A percentile compares a stretch with the other conserved stretches of the same genome.
phyloP scores from a whole-genome alignment of 129 eudicot genomes.

The Artemisia argyi region DNA sequence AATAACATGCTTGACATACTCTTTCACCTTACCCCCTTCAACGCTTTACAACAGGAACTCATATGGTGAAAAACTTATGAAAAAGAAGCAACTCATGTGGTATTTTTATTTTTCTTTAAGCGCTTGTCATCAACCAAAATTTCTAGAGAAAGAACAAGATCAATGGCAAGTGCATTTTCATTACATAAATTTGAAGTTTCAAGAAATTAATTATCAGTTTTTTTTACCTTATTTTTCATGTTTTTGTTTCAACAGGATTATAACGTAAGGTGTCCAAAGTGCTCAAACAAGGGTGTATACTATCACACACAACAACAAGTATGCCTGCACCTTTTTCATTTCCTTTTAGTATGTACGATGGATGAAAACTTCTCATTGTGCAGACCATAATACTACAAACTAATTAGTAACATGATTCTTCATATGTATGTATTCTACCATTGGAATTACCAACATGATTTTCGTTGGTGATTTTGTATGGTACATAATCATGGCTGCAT shows the following conservation, averaged over 20 bases:
- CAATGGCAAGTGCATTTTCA: slow-evolving; percentile 34
- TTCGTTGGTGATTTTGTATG: not conserved
- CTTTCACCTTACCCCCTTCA: too few relatives aligned
- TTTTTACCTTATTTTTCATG: not conserved
- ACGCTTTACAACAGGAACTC: too few relatives aligned
- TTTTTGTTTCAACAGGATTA: slow-evolving; percentile 37
- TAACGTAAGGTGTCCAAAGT: slow-evolving; percentile 46
- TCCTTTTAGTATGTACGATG: too few relatives aligned
- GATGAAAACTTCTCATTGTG: too few relatives aligned
- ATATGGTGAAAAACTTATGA: too few relatives aligned
- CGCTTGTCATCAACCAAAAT: slow-evolving; percentile 40
- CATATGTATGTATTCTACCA: too few relatives aligned
- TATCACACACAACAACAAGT: slow-evolving; percentile 50
- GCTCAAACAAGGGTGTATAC: slow-evolving; percentile 46
- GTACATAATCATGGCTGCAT: slow-evolving; percentile 5
- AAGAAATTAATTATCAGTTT: not conserved
- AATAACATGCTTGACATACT: too few relatives aligned
- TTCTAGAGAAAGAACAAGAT: slow-evolving; percentile 43
- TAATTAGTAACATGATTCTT: too few relatives aligned
- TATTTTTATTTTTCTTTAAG: too few relatives aligned
- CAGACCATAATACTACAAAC: too few relatives aligned
- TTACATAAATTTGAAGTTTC: not conserved
- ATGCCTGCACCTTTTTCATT: not conserved
- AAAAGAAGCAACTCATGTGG: too few relatives aligned
- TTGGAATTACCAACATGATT: too few relatives aligned